These are phyloP conservation scores for Scolecobasidium constrictum DNA, from an alignment of 2,329 filamentous ascomycete species.

Conservation along the genomic window DNA sequence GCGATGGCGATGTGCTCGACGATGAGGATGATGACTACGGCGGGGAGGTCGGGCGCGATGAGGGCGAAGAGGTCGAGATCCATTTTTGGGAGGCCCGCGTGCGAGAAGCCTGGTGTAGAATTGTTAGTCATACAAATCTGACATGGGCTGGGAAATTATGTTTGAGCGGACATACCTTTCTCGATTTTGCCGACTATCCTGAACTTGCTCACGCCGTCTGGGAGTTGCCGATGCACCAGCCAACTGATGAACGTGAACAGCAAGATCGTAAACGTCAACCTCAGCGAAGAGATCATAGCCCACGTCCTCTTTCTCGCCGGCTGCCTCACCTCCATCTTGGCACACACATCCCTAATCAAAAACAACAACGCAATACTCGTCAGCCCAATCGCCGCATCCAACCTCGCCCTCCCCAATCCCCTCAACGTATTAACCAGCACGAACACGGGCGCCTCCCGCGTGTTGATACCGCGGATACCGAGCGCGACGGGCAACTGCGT, in stretches of 20 bases:
- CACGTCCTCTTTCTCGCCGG: conserved; percentile 57
- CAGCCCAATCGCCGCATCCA: conserved; percentile 81
- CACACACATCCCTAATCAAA: conserved; percentile 32
- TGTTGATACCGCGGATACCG: conserved; percentile 66
- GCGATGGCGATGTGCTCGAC: conserved; percentile 90
- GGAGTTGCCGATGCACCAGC: conserved; percentile 43
- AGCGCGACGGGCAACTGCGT: conserved; percentile 77
- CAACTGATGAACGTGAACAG: conserved; percentile 80
- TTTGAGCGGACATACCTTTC: conserved; percentile 41
- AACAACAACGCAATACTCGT: conserved; percentile 74
- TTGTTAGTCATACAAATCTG: too few relatives aligned
- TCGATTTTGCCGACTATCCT: conserved; percentile 53
- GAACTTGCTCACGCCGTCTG: conserved; percentile 50
- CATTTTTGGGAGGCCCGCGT: conserved; percentile 58
- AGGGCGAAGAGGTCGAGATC: conserved; percentile 50
- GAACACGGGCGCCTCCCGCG: conserved; percentile 64
- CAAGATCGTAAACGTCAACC: conserved; percentile 75
- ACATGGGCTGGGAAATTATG: background rate
- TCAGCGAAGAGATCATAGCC: conserved; percentile 74
- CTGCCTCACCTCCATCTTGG: conserved; percentile 49
- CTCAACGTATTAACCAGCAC: conserved; percentile 82
- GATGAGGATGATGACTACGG: conserved; percentile 71
- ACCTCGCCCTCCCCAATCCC: conserved; percentile 51
- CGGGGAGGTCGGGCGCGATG: conserved; percentile 61
- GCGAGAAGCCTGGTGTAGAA: conserved; percentile 50